Evolutionary conservation across 2,329 filamentous ascomycete genomes (phyloP), one percentile per base, ranked within the genome.

Genomic region (Fusarium transvaalense): DNA sequence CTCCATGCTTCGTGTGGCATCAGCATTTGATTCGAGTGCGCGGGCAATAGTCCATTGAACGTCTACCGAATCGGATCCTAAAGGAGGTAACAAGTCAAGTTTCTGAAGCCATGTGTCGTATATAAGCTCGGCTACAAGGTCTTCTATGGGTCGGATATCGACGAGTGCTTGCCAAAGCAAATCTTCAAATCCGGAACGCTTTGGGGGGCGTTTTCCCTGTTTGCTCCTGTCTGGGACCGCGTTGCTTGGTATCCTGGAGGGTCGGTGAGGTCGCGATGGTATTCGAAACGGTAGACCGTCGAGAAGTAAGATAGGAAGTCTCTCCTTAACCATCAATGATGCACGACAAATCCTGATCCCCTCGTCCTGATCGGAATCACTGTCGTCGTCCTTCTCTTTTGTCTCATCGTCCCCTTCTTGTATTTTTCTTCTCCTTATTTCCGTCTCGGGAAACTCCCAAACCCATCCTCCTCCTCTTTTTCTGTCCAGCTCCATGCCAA

Each of bases 1-100:
- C 35, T 72, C 65, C 55, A 74, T 64, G 4, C 38, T 53, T 43
- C 64, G 55, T n/a, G 68, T 65, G 1, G 61, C 53, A 41, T 76
- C 75, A 4, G 71, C 66, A 10, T 76, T 76, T 10, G 45, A 51
- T 51, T 77, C 76, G 9, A 77, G 68, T 3, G 73, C 72, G 13
- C 51, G 59, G 3, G 60, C 54, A n/a, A 72, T 65, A 1, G 46
- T 57, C 68, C 72, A 71, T 29, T 75, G 67, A 12, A 71, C 51
- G 6, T 69, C 66, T 0, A 65, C 51, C 0, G 60, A 56, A 6
- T 66, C 63, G 0, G 64, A 56, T 5, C 61, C 63, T 0, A 64
- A 55, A 45, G 70, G 64, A 8, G 70, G 61, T 4, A 75, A n/a
- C 2, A 58, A 55, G 27, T 72, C 68, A 1, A 78, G 54, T 9